phyloP scores from a whole-genome alignment of 2,329 filamentous ascomycete species.

The Aspergillus puulaauensis region DNA sequence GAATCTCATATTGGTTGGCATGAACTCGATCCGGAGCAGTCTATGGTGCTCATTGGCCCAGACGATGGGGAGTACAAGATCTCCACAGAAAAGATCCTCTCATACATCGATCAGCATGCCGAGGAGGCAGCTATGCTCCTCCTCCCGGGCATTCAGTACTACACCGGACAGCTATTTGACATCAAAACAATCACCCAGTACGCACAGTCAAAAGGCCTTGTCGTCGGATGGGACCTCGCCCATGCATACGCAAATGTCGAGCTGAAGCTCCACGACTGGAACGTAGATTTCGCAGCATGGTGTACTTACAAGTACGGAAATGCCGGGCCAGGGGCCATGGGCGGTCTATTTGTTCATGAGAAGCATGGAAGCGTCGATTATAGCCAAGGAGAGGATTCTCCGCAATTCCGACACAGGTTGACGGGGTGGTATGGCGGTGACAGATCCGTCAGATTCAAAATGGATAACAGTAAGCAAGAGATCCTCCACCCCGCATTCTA shows the following conservation, averaged over 20 bases:
- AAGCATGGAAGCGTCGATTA: conserved; percentile 56
- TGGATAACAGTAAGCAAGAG: conserved; percentile 62
- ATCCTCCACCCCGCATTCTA: not conserved
- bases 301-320: conserved; percentile 95
- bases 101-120: conserved; percentile 71
- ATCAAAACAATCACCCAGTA: conserved; percentile 74
- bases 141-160: conserved; percentile 86
- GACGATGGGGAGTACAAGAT: conserved; percentile 58
- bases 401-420: conserved; percentile 64
- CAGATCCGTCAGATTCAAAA: conserved; percentile 72
- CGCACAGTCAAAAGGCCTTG: conserved; percentile 67
- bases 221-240: conserved; percentile 82
- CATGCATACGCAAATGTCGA: conserved; percentile 82
- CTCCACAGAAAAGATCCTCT: conserved; percentile 68
- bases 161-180: conserved; percentile 83
- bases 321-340: conserved; percentile 76
- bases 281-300: conserved; percentile 87
- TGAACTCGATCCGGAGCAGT: conserved; percentile 61
- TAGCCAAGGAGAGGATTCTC: conserved; percentile 40
- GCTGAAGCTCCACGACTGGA: conserved; percentile 77
- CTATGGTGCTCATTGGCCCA: conserved; percentile 73
- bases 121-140: conserved; percentile 71
- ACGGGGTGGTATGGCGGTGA: conserved; percentile 84
- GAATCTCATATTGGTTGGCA: conserved; percentile 77
- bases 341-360: conserved; percentile 75